These are phyloP conservation scores for Balamuthia mandrillaris DNA, from an alignment of 208 protist genomes.

Conservation along the genomic window DNA sequence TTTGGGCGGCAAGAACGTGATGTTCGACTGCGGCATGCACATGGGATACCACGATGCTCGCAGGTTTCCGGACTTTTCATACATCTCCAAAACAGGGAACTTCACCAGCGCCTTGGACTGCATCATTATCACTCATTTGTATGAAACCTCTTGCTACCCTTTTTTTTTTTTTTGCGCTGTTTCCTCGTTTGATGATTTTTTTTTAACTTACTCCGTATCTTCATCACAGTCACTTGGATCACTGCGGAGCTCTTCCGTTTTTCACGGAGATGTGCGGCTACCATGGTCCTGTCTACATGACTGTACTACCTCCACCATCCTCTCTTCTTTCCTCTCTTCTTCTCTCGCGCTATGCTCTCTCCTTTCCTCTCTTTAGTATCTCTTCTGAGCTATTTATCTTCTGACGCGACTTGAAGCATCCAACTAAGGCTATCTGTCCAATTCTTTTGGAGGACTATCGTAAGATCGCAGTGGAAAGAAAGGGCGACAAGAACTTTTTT, in stretches of 20 bases:
- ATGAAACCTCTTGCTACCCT: background rate
- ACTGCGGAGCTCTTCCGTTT: constrained; percentile 83
- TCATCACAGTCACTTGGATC: constrained; percentile 78
- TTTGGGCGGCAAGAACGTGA: constrained; percentile 80
- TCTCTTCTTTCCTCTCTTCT: background rate
- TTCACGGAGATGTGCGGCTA: constrained; percentile 81
- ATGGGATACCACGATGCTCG: constrained; percentile 83
- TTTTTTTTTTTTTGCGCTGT: background rate
- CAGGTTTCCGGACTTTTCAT: constrained; percentile 83
- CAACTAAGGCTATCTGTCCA: constrained; percentile 75
- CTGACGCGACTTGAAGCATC: constrained; percentile 37
- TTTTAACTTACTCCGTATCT: background rate
- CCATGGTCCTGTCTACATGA: constrained; percentile 82
- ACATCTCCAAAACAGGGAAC: constrained; percentile 65
- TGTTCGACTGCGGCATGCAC: constrained; percentile 90
- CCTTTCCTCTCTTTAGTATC: constrained; percentile 7
- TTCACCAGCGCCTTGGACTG: constrained; percentile 57
- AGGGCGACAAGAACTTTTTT: constrained; percentile 76
- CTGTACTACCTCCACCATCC: constrained; percentile 49
- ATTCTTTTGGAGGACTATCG: constrained; percentile 84
- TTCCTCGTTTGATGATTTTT: background rate
- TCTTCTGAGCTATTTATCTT: background rate
- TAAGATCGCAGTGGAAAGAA: constrained; percentile 75
- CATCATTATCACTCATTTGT: constrained; percentile 84
- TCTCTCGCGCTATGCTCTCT: background rate